A percentile compares a stretch with the other conserved stretches of the same genome.
phyloP scores from a whole-genome alignment of 148 eudicot genomes.

The Rhododendron vialii region DNA sequence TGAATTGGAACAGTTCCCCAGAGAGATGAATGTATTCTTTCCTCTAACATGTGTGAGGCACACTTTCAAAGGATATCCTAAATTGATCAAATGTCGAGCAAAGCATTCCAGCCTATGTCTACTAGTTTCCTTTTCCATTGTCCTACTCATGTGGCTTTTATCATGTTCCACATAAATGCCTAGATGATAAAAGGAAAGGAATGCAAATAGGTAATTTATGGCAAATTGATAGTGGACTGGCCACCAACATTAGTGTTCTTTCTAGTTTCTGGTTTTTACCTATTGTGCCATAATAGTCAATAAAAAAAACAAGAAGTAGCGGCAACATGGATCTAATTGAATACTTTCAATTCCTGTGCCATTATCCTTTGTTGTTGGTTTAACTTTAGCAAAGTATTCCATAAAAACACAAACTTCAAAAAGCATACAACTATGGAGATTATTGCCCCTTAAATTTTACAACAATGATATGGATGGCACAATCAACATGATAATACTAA shows the following conservation, averaged over 20 bases:
- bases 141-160: not conserved
- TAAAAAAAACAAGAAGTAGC: not conserved
- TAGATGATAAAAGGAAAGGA: not conserved
- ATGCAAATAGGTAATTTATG: not conserved
- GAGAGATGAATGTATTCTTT: not conserved
- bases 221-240: not conserved
- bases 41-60: not conserved
- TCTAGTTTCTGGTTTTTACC: not conserved
- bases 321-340: not conserved
- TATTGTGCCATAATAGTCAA: not conserved
- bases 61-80: not conserved
- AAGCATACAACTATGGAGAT: not conserved
- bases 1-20: not conserved
- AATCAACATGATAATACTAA: not conserved
- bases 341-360: not conserved
- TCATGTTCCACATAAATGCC: not conserved
- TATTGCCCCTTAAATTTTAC: not conserved
- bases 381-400: not conserved
- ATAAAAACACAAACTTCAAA: not conserved
- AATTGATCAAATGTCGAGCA: not conserved
- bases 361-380: not conserved
- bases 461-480: not conserved
- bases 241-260: not conserved
- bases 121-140: not conserved
- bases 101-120: not conserved